Base-by-base conservation (phyloP, 768 basidiomycete species). In the Leucogyrophana mollusca region DNA sequence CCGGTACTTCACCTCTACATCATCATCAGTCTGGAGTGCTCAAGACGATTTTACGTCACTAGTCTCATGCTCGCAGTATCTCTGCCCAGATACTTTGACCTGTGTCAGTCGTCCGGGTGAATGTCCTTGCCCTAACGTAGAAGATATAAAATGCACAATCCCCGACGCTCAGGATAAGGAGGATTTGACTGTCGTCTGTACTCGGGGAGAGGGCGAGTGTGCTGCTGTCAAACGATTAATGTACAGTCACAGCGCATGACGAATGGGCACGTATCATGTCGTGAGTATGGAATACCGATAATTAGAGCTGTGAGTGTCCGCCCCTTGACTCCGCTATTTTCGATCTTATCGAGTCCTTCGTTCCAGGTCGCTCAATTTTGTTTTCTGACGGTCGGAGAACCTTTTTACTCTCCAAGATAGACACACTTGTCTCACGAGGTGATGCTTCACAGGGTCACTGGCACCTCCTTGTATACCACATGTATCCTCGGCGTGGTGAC, bases 101-200 rank as follows among this genome's bases (percentile, higher is more conserved):
- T 92, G 90, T 52, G 89, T 66, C 21, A 22, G 33, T 10, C 60
- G 49, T 25, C 64, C 77, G 2, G 62, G 68, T n/a, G 78, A 87
- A 34, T 92, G 90, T 56, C 87, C 90, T 2, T 92, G 90, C 64
- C 87, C 89, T 4, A 73, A 83, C 56, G 69, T 73, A 7, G 78
- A 90, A 58, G 90, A 92, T 56, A 71, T 88, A 56, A 90, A 84
- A 61, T 92, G 90, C 58, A 60, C 79, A 13, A 72, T 91, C 35
- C 86, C 87, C 4, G 88, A 90, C 55, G 63, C 65, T 6, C 49
- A 69, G 40, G 77, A 78, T 34, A 65, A 67, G 25, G 69, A 69
- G 5, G 74, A 74, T 13, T 82, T 77, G 10, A 85, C 87, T 0
- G 78, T 87, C 3, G 61, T 90, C 20, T 91, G 89, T 52, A 79